Conservation (phyloP, 2,329 filamentous ascomycete genomes). For the Hymenoscyphus salicellus region DNA sequence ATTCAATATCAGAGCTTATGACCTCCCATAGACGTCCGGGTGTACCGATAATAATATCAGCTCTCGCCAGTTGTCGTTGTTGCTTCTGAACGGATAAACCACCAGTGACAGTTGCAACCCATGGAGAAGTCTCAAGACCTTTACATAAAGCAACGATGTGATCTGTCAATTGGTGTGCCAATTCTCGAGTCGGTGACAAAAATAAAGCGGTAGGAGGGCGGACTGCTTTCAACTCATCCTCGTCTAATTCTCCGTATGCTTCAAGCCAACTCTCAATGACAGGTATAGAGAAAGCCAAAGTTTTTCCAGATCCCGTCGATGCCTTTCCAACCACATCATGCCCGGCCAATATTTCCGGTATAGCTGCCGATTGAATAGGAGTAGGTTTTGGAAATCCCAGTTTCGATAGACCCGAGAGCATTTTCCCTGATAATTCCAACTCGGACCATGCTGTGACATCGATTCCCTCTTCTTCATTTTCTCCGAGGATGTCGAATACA, state of each 20-base stretch:
- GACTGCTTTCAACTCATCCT: conserved; percentile 37
- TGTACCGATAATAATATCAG: conserved; percentile 90
- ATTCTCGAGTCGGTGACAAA: conserved; percentile 85
- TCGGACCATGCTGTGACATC: conserved; percentile 77
- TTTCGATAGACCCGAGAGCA: conserved; percentile 71
- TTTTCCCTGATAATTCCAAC: conserved; percentile 68
- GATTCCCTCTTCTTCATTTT: conserved; percentile 56
- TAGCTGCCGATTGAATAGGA: conserved; percentile 72
- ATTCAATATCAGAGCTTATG: conserved; percentile 68
- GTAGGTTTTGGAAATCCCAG: conserved; percentile 81
- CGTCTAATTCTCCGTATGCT: conserved; percentile 41
- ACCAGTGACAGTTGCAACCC: conserved; percentile 86
- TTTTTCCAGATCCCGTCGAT: conserved; percentile 94
- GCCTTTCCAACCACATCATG: conserved; percentile 95
- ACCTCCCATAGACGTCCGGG: conserved; percentile 95
- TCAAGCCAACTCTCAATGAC: conserved; percentile 82
- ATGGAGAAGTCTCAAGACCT: conserved; percentile 58
- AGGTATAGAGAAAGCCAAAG: conserved; percentile 88
- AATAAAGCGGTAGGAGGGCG: conserved; percentile 70
- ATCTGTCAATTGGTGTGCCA: conserved; percentile 85
- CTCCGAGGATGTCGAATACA: conserved; percentile 45
- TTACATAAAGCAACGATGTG: conserved; percentile 76
- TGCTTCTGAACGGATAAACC: conserved; percentile 95
- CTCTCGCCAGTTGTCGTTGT: conserved; percentile 75
- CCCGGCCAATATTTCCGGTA: conserved; percentile 77